Percentiles rank a stretch among this genome's conserved stretches.
These are phyloP conservation scores for Irpex rosettiformis DNA, from an alignment of 1,284 basidiomycete species.

Conservation along the genomic window DNA sequence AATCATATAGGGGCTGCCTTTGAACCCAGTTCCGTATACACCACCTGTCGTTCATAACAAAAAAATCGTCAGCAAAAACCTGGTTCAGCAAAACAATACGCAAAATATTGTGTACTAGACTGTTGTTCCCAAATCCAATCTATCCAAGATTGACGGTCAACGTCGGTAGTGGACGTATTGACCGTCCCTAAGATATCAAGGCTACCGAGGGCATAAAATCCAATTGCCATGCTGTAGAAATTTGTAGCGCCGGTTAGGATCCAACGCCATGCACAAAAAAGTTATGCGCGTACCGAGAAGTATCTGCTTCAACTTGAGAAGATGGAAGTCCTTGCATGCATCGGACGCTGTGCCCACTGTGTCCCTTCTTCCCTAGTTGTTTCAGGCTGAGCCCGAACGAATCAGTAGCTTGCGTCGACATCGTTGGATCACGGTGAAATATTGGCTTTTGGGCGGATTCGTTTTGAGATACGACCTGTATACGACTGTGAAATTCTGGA, in stretches of 20 bases:
- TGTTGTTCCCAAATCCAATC: constrained; percentile 91
- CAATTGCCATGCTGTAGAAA: constrained; percentile 63
- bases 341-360: constrained; percentile 24
- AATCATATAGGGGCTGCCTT: constrained; percentile 70
- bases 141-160: constrained; percentile 62
- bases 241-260: constrained; percentile 1
- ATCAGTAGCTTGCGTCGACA: too few relatives aligned
- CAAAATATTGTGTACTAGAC: constrained; percentile 40
- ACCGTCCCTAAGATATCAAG: constrained; percentile 70
- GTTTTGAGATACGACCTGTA: too few relatives aligned
- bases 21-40: constrained; percentile 66
- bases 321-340: constrained; percentile 27
- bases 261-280: not conserved
- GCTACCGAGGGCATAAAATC: constrained; percentile 82
- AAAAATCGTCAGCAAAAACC: not conserved
- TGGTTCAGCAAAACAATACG: not conserved
- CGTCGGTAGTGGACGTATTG: constrained; percentile 40
- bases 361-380: constrained; percentile 11
- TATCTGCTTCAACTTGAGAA: constrained; percentile 24
- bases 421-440: too few relatives aligned
- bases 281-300: constrained; percentile 18
- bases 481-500: too few relatives aligned
- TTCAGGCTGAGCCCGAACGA: too few relatives aligned
- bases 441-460: too few relatives aligned
- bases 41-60: constrained; percentile 36